Evolutionary conservation across 805 yeast species (phyloP), one percentile per base, ranked within the genome.

Genomic region (Maudiozyma bulderi): DNA sequence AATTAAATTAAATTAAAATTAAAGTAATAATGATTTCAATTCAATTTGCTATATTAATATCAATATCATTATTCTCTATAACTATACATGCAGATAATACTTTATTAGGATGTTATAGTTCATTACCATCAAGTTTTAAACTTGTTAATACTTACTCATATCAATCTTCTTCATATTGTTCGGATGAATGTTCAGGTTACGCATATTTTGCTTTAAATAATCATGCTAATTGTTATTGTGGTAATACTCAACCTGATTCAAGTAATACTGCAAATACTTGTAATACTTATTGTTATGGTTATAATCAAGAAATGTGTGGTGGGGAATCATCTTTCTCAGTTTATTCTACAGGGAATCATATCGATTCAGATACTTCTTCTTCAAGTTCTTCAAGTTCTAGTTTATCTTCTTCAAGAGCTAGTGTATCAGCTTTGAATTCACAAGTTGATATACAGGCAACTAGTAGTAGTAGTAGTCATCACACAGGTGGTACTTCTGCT

Each of bases 271-370:
- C 61, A 3, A 42, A 31, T 10, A 44, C 55, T 5, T 65, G 69
- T 51, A 48, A 53, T 48, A 54, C 63, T 0, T 35, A 55, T 6
- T 86, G 95, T 64, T 66, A 58, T 35, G 93, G 88, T 7, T 85
- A 73, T 57, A 71, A 73, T 6, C 8, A 44, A 1, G 84, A 83
- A 50, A 69, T 60, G 47, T 86, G 95, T 67, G 88, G 88, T 53
- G 84, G 84, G 38, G 68, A 74, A 14, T 48, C 59, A 43, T 71
- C 76, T 38, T 82, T 69, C 55, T 63, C 72, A 29, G 72, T 80
- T 29, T 79, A 68, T 52, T 65, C 73, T 7, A 13, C 28, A 11
- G 28, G 28, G 10, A 66, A 69, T 46, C 60, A 47, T 39, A 53
- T 46, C 38, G 51, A 38, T 26, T 35, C 49, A 32, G 43, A 8